Conservation (phyloP, 805 yeast genomes). For the Phaffomyces thermotolerans region DNA sequence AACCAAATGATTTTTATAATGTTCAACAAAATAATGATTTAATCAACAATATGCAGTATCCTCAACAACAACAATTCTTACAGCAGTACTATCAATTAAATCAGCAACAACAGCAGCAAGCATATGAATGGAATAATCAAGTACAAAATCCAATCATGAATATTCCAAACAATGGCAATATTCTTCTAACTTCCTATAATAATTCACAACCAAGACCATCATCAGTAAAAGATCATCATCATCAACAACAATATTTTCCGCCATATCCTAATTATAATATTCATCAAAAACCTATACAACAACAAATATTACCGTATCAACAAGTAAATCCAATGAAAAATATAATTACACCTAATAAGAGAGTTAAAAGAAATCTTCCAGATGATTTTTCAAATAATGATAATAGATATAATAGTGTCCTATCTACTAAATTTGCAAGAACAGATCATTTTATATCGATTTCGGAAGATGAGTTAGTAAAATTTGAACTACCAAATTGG, state of each 20-base stretch:
- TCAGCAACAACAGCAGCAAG: conserved; percentile 1
- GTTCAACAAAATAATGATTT: neutral
- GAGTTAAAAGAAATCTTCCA: too few species aligned
- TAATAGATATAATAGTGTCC: neutral
- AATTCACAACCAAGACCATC: too few species aligned
- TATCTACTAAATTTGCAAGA: conserved; percentile 6
- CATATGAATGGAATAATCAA: neutral
- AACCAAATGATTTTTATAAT: neutral
- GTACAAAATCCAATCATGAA: neutral
- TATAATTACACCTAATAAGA: too few species aligned
- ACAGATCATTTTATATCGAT: conserved; percentile 14
- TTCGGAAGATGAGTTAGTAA: conserved; percentile 24
- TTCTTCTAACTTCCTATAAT: neutral
- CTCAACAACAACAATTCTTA: neutral
- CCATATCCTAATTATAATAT: neutral
- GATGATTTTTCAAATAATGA: too few species aligned
- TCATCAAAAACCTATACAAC: neutral
- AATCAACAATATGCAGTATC: neutral
- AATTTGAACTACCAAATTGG: conserved; percentile 32
- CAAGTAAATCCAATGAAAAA: neutral
- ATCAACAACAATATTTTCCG: neutral
- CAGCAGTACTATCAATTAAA: neutral
- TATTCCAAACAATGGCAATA: neutral
- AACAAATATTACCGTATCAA: neutral
- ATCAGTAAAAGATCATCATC: neutral